phyloP scores from a whole-genome alignment of 306 rosid genomes.

The Rosa persica region DNA sequence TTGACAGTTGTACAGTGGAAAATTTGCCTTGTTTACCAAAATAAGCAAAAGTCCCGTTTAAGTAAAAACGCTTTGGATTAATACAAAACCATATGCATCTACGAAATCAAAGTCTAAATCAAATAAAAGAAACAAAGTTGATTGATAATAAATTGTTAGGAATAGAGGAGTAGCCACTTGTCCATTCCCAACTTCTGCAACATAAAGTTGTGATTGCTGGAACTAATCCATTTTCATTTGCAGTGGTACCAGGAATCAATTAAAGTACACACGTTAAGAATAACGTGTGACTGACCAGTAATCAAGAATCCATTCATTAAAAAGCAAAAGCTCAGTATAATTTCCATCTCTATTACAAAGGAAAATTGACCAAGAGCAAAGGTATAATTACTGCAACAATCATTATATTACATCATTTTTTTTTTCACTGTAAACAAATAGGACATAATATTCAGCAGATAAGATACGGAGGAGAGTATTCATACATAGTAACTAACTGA shows the following conservation, averaged over 20 bases:
- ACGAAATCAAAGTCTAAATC: not conserved
- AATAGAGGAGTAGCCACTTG: not conserved
- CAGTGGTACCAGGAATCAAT: not conserved
- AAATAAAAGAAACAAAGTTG: not conserved
- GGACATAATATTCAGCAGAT: conserved; percentile 25
- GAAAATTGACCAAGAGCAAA: not conserved
- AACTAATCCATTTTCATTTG: conserved; percentile 7
- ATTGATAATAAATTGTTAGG: not conserved
- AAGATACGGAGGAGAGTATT: conserved; percentile 27
- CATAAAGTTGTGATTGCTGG: not conserved
- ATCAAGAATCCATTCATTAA: not conserved
- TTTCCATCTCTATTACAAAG: not conserved
- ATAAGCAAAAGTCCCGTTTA: conserved; percentile 5
- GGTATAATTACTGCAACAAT: not conserved
- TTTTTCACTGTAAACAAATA: conserved; percentile 14
- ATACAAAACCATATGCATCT: conserved; percentile 4
- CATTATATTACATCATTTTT: not conserved
- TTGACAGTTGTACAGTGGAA: not conserved
- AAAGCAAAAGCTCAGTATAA: not conserved
- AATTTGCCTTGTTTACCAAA: not conserved
- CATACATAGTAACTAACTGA: conserved; percentile 92
- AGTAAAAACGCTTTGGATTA: not conserved
- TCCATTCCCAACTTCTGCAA: conserved; percentile 8
- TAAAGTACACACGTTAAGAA: not conserved
- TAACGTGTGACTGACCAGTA: not conserved